Percentiles rank a stretch among this genome's conserved stretches.
Conservation (phyloP, 441 rosid species). For the Erodium chrysanthum region DNA sequence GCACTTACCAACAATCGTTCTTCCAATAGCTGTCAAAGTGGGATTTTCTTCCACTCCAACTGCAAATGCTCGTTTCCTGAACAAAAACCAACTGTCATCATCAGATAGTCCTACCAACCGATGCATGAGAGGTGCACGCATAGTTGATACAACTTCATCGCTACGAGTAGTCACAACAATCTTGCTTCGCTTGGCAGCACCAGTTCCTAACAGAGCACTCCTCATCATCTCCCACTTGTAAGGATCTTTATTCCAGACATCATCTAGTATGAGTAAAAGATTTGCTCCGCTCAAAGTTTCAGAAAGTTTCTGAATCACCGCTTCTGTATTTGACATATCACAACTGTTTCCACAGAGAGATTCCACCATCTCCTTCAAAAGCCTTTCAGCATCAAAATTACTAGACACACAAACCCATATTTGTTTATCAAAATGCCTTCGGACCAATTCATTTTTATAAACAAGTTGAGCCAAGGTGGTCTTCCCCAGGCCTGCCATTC, state of each 20-base stretch:
- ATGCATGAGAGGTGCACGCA: conserved; percentile 8
- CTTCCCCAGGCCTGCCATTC: no score
- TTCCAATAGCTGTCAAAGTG: conserved; percentile 10
- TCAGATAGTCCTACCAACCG: not conserved
- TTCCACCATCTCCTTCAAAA: conserved; percentile 2
- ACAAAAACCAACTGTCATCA: conserved; percentile 18
- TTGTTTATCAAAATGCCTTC: not conserved
- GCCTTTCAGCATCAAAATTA: not conserved
- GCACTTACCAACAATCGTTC: conserved; percentile 14
- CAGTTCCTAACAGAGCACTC: not conserved
- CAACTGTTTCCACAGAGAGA: not conserved
- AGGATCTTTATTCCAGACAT: conserved; percentile 19
- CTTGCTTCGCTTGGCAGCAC: not conserved
- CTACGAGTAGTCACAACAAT: conserved; percentile 15
- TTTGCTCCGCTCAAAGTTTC: not conserved
- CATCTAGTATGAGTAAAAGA: conserved; percentile 7
- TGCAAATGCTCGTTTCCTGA: conserved; percentile 6
- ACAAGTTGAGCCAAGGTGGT: conserved; percentile 12
- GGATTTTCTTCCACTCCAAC: not conserved
- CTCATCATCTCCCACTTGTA: conserved; percentile 9
- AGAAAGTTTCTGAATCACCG: not conserved
- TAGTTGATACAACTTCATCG: conserved; percentile 3
- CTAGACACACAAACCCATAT: conserved; percentile 16
- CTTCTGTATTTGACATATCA: not conserved
- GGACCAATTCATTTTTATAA: not conserved